phyloP scores from a whole-genome alignment of 371 early-diverging fungal genomes.

The Phascolomyces articulosus region DNA sequence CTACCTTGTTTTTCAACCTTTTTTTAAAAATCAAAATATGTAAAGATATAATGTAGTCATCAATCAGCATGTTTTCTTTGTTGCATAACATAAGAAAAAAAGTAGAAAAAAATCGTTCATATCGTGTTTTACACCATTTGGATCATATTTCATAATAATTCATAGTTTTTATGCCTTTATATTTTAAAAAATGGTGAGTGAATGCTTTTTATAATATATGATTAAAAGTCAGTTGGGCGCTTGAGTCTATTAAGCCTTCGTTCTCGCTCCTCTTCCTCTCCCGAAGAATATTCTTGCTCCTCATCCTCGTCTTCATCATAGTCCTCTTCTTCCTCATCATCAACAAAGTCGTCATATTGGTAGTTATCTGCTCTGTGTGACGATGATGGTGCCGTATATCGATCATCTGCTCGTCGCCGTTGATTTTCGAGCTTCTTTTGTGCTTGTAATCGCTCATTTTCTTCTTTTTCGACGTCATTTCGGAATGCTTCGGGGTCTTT shows the following conservation, averaged over 20 bases:
- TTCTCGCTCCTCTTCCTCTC: conserved; percentile 16
- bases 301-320: conserved; percentile 33
- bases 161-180: too few relatives aligned
- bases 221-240: not conserved
- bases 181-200: too few relatives aligned
- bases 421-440: conserved; percentile 46
- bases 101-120: too few relatives aligned
- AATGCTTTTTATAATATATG: too few relatives aligned
- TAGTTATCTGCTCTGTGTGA: conserved; percentile 14
- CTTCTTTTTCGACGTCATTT: conserved; percentile 41
- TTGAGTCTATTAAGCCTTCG: conserved; percentile 8
- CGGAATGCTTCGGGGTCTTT: conserved; percentile 58
- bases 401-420: conserved; percentile 41
- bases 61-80: too few relatives aligned
- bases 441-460: conserved; percentile 49
- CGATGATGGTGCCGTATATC: conserved; percentile 33
- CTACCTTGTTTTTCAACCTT: too few relatives aligned
- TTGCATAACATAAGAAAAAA: too few relatives aligned
- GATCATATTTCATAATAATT: too few relatives aligned
- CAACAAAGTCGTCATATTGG: conserved; percentile 31
- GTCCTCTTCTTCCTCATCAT: conserved; percentile 42
- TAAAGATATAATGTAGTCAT: too few relatives aligned
- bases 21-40: too few relatives aligned
- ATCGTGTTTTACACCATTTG: too few relatives aligned
- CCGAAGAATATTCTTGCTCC: conserved; percentile 30